Percentiles rank a stretch among this genome's conserved stretches.
Conservation (phyloP, 495 filamentous ascomycete species). For the Aspergillus leporis region DNA sequence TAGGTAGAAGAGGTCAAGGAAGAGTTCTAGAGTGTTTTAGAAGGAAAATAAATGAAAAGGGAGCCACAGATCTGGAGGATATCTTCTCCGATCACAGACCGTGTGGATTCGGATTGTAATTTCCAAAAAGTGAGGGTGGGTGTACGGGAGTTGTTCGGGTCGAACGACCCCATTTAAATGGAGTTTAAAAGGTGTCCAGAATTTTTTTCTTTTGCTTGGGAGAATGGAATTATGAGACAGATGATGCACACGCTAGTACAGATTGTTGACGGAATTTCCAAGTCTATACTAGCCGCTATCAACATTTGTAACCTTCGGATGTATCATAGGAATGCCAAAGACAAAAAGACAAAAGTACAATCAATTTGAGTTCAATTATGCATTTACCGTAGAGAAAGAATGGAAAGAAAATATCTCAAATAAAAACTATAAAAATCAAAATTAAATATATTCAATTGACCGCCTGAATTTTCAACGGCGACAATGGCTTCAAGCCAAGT, state of each 20-base stretch:
- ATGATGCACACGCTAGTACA: slow-evolving; percentile 13
- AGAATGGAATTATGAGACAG: slow-evolving; percentile 15
- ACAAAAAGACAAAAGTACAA: neutral
- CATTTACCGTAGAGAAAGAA: neutral
- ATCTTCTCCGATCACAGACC: neutral
- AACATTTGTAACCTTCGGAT: neutral
- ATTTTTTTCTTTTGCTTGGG: slow-evolving; percentile 14
- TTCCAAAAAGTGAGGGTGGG: neutral
- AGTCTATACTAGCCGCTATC: slow-evolving; percentile 4
- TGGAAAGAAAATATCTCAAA: neutral
- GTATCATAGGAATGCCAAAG: neutral
- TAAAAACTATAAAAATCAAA: neutral
- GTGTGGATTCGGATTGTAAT: neutral
- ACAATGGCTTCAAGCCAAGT: slow-evolving; percentile 1
- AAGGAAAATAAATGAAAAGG: neutral
- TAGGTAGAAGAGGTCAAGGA: neutral
- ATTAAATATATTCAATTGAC: neutral
- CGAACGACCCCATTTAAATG: neutral
- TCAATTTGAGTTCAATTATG: no score
- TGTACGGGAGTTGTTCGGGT: neutral
- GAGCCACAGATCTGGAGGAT: neutral
- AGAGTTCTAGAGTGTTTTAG: neutral
- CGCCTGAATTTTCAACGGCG: neutral
- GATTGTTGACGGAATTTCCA: neutral
- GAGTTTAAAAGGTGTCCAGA: slow-evolving; percentile 16